Evolutionary conservation across 441 rosid species (phyloP), one percentile per base, ranked within the genome.

Genomic region (Omphalea diandra): DNA sequence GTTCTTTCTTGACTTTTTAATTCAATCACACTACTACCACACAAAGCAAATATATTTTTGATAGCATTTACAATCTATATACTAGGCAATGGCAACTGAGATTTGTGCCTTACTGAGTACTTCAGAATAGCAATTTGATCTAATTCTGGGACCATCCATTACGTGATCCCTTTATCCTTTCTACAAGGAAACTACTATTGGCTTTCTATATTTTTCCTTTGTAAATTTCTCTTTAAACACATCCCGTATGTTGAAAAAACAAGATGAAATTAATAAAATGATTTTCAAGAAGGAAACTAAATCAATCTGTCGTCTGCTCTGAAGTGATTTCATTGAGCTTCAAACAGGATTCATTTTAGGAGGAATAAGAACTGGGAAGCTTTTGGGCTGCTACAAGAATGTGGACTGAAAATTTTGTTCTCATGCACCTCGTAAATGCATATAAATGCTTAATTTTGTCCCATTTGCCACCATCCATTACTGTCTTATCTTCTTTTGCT

Each of bases 1-100:
- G 98, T 91, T 68, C 54, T 78, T 75, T 73, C 61, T 79, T 64
- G 4, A 69, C 0, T 1, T 35, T 50, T 15, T 49, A 52, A 58
- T 20, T 11, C 53, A 52, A 59, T 66, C 36, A 54, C 32, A 49
- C 53, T 58, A 11, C 1, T n/a, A 46, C 32, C 1, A 1, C 1
- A 71, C n/a, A 63, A 38, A 20, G 32, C 55, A 53, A 15, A 20
- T 52, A 26, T 53, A 2, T 2, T 53, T 20, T 53, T 53, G 12
- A 50, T 50, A 52, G 31, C 56, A 15, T 46, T 46, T 46, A 18
- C 5, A 22, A 46, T 4, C 17, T 46, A 46, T 46, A 46, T 46
- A 14, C 24, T 52, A 29, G 3, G 57, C 14, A 11, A 24, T 12
- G 14, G 57, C 18, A 7, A 53, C 29, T 0, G 0, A 26, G 26